Evolutionary conservation across 306 rosid species (phyloP).

Genomic region (Ceratonia siliqua): DNA sequence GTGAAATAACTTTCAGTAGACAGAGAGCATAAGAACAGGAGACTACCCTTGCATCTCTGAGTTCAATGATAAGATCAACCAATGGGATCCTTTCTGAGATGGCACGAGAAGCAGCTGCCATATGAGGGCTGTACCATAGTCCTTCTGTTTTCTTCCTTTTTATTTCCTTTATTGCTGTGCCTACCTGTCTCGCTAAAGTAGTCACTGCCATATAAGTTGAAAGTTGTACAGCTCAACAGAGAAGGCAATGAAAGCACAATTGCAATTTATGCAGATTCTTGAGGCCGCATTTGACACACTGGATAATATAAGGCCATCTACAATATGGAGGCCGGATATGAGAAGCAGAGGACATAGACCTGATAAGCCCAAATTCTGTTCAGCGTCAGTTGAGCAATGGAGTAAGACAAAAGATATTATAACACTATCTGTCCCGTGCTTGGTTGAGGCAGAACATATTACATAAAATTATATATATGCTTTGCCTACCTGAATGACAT

Average conservation of each 20-base stretch:
- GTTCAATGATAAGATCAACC: constrained; percentile 69
- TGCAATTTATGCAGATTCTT: constrained; percentile 13
- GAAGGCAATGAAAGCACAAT: not conserved
- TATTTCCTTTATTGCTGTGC: constrained; percentile 31
- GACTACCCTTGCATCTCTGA: constrained; percentile 81
- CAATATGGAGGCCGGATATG: not conserved
- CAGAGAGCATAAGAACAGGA: not conserved
- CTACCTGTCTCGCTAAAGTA: constrained; percentile 46
- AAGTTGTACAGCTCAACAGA: not conserved
- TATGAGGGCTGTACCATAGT: constrained; percentile 59
- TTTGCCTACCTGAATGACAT: not conserved
- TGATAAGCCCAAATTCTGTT: not conserved
- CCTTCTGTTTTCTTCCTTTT: constrained; percentile 25
- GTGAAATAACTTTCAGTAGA: not conserved
- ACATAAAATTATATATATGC: not conserved
- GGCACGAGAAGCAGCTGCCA: constrained; percentile 80
- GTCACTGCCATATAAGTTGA: constrained; percentile 44
- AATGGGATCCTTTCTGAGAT: constrained; percentile 59
- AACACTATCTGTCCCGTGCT: not conserved
- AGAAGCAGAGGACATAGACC: not conserved
- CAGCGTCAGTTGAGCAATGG: not conserved
- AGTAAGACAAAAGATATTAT: not conserved
- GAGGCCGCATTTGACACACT: not conserved
- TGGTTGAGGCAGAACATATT: not conserved
- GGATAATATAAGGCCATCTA: not conserved